Evolutionary conservation across 2,329 filamentous ascomycete species (phyloP), one percentile per base, ranked within the genome.

Genomic region (Cordyceps cicadae): DNA sequence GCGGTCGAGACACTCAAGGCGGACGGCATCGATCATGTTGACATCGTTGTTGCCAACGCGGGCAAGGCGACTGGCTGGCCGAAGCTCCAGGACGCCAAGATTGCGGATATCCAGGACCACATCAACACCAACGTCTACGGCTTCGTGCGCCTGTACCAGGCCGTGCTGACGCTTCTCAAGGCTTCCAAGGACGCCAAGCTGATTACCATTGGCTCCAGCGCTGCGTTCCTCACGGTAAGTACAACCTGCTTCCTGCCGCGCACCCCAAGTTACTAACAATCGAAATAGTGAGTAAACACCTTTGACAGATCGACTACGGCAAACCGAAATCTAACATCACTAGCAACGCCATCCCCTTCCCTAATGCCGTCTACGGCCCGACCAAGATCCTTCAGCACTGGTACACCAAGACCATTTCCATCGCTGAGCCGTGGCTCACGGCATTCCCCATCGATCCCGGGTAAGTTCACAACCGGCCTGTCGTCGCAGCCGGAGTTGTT

Each of bases 21-120:
- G 3, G 62, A 72, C 15, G 71, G 70, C 3, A 76, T 83, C 63
- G 65, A 68, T 5, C 67, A 72, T 26, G 66, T 83, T 2, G 80
- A 84, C 63, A 67, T 81, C 6, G 73, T 84, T 2, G 76, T 84
- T 56, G 77, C 80, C 50, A 84, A 83, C 65, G 80, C 81, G 0
- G 81, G 74, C 14, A 75, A 79, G 12, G 66, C 67, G 5, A 68
- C 70, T 4, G 54, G 64, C 17, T 76, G 66, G 43, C 72, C 71
- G 0, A 63, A 66, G 0, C 70, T 75, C 1, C 57, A 63, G 3
- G 69, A 73, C 1, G 69, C 72, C 19, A 67, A 70, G 26, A 61
- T 70, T 7, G 63, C 65, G 1, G 73, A 76, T 26, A 60, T 81
- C 46, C 45, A 66, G 3, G 66, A 69, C 1, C 73, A 78, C 64